Percentiles rank a stretch among this genome's conserved stretches.
Evolutionary conservation across 495 filamentous ascomycete species (phyloP).

Genomic region (Xylaria cubensis): DNA sequence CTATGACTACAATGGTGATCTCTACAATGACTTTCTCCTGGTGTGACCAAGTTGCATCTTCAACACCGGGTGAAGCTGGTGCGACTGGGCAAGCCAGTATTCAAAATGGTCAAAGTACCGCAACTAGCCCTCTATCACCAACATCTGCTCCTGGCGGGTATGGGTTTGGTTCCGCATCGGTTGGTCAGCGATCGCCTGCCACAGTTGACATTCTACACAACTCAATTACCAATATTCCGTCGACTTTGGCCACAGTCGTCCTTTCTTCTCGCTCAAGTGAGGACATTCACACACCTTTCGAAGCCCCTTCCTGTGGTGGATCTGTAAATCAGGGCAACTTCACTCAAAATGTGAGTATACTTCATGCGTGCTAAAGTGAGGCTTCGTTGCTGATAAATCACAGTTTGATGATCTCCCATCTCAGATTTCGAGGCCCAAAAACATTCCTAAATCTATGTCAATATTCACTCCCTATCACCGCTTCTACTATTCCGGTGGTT

Average conservation of each 20-base stretch:
- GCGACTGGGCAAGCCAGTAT: conserved; percentile 23
- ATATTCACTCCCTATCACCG: conserved; percentile 50
- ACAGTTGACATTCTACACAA: conserved; percentile 22
- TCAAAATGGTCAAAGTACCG: conserved; percentile 8
- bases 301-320: conserved; percentile 39
- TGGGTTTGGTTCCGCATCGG: conserved; percentile 33
- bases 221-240: conserved; percentile 18
- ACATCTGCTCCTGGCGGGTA: conserved; percentile 30
- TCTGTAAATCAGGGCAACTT: conserved; percentile 41
- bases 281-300: conserved; percentile 5
- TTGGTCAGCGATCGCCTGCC: conserved; percentile 9
- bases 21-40: conserved; percentile 40
- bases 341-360: conserved; percentile 36
- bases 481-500: conserved; percentile 49
- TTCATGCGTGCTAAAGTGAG: neutral
- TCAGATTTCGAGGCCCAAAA: conserved; percentile 23
- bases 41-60: conserved; percentile 37
- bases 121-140: conserved; percentile 13
- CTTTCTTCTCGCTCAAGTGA: conserved; percentile 28
- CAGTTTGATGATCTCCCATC: conserved; percentile 53
- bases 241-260: conserved; percentile 36
- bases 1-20: conserved; percentile 39
- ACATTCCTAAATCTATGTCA: conserved; percentile 36
- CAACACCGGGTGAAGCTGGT: conserved; percentile 8
- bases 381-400: conserved; percentile 21